These are phyloP conservation scores for Zopfochytrium polystomum DNA, from an alignment of 371 early-diverging fungal species.

Conservation along the genomic window DNA sequence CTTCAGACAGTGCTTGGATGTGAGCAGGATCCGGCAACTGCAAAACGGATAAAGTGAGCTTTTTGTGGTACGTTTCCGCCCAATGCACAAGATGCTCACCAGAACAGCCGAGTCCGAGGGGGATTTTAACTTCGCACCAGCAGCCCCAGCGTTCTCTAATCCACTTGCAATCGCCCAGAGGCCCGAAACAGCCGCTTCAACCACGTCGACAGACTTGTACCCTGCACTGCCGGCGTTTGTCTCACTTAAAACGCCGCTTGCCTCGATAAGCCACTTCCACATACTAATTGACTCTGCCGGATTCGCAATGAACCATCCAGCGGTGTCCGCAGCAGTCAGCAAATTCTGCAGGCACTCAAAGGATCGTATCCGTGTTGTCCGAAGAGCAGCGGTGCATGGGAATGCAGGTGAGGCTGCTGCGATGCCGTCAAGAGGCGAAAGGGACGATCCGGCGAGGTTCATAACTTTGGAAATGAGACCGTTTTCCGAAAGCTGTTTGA, in stretches of 20 bases:
- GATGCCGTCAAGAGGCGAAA: background rate
- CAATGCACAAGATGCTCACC: conserved; percentile 5
- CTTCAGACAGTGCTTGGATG: too few species aligned
- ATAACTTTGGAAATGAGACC: background rate
- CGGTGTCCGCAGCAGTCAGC: conserved; percentile 2
- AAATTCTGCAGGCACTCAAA: conserved; percentile 17
- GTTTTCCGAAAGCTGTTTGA: too few species aligned
- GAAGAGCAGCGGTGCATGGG: background rate
- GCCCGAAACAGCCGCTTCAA: conserved; percentile 17
- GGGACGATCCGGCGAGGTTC: background rate
- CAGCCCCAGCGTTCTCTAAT: too few species aligned
- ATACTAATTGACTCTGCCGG: background rate
- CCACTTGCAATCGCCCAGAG: conserved; percentile 32
- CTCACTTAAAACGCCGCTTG: background rate
- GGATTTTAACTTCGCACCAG: conserved; percentile 28
- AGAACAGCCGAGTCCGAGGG: conserved; percentile 5
- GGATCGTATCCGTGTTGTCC: conserved; percentile 13
- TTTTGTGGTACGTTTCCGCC: too few species aligned
- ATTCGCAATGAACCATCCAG: conserved; percentile 8
- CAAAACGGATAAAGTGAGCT: too few species aligned
- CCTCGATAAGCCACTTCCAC: conserved; percentile 15
- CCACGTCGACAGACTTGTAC: conserved; percentile 4
- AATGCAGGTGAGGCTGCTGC: background rate
- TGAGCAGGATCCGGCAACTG: too few species aligned
- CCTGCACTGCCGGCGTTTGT: background rate